Conservation (phyloP, 306 rosid species). For the Mucuna pruriens region DNA sequence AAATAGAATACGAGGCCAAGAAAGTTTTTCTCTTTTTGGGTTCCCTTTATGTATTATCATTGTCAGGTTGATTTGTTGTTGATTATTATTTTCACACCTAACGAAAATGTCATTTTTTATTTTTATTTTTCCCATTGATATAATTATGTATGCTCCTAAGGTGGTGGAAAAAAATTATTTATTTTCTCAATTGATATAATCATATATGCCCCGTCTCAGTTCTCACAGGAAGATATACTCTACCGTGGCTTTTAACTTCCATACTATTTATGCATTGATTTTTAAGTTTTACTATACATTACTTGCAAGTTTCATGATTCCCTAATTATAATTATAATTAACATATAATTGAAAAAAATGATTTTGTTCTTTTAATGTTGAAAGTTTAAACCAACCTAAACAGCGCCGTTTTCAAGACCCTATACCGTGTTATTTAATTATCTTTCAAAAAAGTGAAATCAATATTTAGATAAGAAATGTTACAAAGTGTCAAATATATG, state of each 20-base stretch:
- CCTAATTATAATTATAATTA: background rate
- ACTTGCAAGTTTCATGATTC: background rate
- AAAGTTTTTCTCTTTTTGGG: background rate
- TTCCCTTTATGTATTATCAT: background rate
- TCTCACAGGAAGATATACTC: background rate
- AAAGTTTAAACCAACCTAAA: background rate
- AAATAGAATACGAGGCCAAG: background rate
- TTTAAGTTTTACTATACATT: background rate
- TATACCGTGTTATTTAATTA: background rate
- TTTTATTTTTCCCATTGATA: background rate
- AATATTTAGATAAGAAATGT: background rate
- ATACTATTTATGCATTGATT: background rate
- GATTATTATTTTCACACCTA: background rate
- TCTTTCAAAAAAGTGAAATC: too few relatives aligned
- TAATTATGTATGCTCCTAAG: background rate
- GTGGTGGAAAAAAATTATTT: background rate
- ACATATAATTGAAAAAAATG: background rate
- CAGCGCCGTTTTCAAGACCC: background rate
- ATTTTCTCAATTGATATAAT: too few relatives aligned
- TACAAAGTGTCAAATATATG: too few relatives aligned
- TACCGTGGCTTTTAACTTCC: background rate
- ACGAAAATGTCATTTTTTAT: background rate
- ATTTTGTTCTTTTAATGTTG: background rate
- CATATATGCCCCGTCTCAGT: too few relatives aligned
- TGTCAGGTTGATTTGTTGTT: too few relatives aligned